Evolutionary conservation across 129 eudicot genomes (phyloP), one percentile per base, ranked within the genome.

Genomic region (Escallonia herrerae): DNA sequence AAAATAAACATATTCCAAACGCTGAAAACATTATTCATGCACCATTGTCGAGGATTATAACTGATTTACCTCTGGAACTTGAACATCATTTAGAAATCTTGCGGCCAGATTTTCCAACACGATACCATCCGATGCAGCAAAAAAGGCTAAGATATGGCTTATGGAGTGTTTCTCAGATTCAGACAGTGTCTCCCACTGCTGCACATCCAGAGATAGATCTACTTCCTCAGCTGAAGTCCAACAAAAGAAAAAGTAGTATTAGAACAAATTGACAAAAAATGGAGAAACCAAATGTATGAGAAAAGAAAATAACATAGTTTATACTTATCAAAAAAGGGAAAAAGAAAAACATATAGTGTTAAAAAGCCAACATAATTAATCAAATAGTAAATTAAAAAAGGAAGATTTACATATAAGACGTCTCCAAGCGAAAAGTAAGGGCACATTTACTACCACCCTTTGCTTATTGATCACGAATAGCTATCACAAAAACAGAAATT

Each of bases 121-220:
- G 73, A 90, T 90, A 43, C 97, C 97, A 76, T 90, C 97, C 63
- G 97, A 90, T 49, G 95, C 85, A 49, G 95, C 97, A 58, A 90
- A 90, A 67, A 90, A 90, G 39, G 97, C 97, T 64, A 90, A 76
- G 10, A 90, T 80, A 65, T 90, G 97, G 59, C 89, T 83, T 68
- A 90, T 75, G 56, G 86, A 90, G 70, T 80, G 84, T 58, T 79
- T 81, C 64, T 90, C 97, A n/a, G 88, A 76, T 49, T 63, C 79
- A 49, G 91, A 65, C 69, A 86, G 70, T 4, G 72, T 69, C 66
- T 83, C 83, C 97, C 95, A 90, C 14, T 90, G 97, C 54, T 72
- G 88, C 56, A 86, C 71, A 64, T 90, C 97, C 55, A 73, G 66
- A 53, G 97, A 86, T 71, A 90, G 97, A 76, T 86, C 97, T 51